Evolutionary conservation across 371 early-diverging fungal genomes (phyloP).

Genomic region (Mucor indicus): DNA sequence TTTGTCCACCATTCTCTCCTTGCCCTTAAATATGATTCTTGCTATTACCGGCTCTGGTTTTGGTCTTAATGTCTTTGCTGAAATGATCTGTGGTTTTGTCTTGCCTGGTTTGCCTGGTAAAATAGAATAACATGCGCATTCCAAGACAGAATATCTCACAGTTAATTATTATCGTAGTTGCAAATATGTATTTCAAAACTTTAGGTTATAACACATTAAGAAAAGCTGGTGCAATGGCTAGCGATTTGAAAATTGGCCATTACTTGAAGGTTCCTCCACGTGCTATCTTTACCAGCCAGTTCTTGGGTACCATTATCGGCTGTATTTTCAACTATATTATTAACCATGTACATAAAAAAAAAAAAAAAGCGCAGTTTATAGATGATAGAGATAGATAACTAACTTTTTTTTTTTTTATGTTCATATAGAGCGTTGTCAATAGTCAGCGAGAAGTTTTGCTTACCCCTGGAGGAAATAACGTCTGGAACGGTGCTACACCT

Average conservation of each 20-base stretch:
- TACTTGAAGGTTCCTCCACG: slow-evolving; percentile 78
- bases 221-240: slow-evolving; percentile 53
- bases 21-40: slow-evolving; percentile 34
- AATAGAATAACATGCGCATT: too few relatives aligned
- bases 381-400: too few relatives aligned
- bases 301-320: slow-evolving; percentile 61
- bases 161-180: slow-evolving; percentile 30
- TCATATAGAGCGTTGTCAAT: slow-evolving; percentile 39
- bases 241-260: slow-evolving; percentile 68
- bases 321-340: slow-evolving; percentile 53
- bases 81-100: slow-evolving; percentile 52
- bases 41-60: slow-evolving; percentile 39
- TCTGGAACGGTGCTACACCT: slow-evolving; percentile 52
- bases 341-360: slow-evolving; percentile 19
- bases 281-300: slow-evolving; percentile 54
- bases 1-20: slow-evolving; percentile 37
- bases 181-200: slow-evolving; percentile 53
- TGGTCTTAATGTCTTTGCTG: slow-evolving; percentile 63
- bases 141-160: too few relatives aligned
- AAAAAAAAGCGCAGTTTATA: too few relatives aligned
- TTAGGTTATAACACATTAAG: slow-evolving; percentile 54
- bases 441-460: slow-evolving; percentile 41
- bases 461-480: slow-evolving; percentile 39
- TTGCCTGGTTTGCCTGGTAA: slow-evolving; percentile 39
- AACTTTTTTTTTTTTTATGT: too few relatives aligned